Evolutionary conservation across 2,329 filamentous ascomycete species (phyloP), one percentile per base, ranked within the genome.

Genomic region (Sphaerostilbella broomeana): DNA sequence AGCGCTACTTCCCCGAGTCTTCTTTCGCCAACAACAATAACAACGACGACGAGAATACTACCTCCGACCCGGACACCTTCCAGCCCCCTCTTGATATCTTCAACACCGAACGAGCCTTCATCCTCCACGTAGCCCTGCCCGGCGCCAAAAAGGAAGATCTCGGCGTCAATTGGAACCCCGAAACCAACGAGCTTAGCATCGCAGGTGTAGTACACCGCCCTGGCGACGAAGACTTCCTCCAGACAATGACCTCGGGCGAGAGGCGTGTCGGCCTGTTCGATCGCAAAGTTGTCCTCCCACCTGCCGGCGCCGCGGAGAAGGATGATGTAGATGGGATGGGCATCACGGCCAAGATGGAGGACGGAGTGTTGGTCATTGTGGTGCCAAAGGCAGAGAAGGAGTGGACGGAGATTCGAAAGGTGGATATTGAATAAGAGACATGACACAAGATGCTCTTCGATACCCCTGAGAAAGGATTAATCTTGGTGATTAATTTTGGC

Each of bases 111-210:
- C 62, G 65, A 21, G 62, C 76, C 11, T 88, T 79, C 57, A 66
- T 87, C 29, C 64, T 92, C 7, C 85, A 92, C 59, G 66, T 88
- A 52, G 81, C 84, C 1, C 70, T 94, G 0, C 84, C 87, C 0
- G 86, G 86, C 18, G 85, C 81, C 2, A 81, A 81, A 63, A 89
- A 88, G 62, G 75, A 86, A 52, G 84, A 92, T 53, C 67, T 92
- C 5, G 81, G 75, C 42, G 76, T 92, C 31, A 80, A 81, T 58
- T 94, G 84, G 76, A 78, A 90, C 49, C 70, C 75, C 0, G 81
- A 86, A 43, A 77, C 76, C 53, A 73, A 69, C 32, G 67, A 74
- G 40, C 66, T 94, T 28, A 76, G 71, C 50, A 65, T 94, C 39
- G 72, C 80, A 1, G 86, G 86, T 36, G 79, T 89, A 0, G 72